These are phyloP conservation scores for Cardiospermum halicacabum DNA, from an alignment of 345 rosid genomes.

Conservation along the genomic window DNA sequence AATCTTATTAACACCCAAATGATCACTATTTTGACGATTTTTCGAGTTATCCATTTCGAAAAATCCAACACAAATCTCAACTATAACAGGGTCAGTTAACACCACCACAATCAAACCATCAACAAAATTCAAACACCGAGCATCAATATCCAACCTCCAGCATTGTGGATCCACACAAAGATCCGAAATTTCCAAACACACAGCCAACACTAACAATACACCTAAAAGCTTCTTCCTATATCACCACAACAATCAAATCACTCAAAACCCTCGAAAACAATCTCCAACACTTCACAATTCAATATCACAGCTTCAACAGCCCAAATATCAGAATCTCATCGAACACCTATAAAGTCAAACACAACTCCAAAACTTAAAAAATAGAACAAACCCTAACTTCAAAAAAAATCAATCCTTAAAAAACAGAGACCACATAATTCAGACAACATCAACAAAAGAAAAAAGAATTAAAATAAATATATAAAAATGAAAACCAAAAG, in stretches of 20 bases:
- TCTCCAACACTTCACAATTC: constrained; percentile 1
- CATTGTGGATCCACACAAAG: constrained; percentile 1
- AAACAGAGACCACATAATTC: constrained; percentile 2
- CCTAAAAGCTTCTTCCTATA: not conserved
- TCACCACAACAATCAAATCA: constrained; percentile 3
- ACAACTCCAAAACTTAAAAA: constrained; percentile 12
- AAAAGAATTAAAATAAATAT: too few species aligned
- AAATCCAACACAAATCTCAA: constrained; percentile 7
- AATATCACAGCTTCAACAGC: constrained; percentile 3
- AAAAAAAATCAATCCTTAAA: not conserved
- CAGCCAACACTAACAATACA: not conserved
- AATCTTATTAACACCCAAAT: constrained; percentile 78
- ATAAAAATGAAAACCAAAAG: constrained; percentile 16
- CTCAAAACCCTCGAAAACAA: constrained; percentile 11
- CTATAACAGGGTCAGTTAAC: constrained; percentile 5
- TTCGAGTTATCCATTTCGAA: constrained; percentile 68
- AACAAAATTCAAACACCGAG: constrained; percentile 8
- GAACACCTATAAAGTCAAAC: not conserved
- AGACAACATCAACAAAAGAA: not conserved
- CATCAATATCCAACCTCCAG: constrained; percentile 9
- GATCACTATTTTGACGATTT: constrained; percentile 59
- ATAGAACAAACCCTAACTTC: constrained; percentile 6
- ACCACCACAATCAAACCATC: constrained; percentile 10
- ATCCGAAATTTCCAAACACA: constrained; percentile 3
- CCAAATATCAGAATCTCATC: not conserved